Conservation (phyloP, 2,329 filamentous ascomycete species). For the Thermoascus crustaceus region DNA sequence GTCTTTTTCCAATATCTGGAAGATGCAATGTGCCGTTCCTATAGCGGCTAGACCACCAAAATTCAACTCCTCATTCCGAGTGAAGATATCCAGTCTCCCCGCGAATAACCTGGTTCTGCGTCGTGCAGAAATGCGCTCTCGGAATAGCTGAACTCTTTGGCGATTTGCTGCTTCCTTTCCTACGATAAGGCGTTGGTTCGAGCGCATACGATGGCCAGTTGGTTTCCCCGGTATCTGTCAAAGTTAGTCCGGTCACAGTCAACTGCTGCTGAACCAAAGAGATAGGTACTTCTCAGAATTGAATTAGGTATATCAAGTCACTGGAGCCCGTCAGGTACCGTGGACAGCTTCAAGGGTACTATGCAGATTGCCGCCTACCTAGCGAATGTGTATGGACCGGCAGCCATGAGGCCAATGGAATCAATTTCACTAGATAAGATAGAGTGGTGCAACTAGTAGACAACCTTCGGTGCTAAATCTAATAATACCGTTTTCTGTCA, state of each 20-base stretch:
- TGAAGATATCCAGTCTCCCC: slow-evolving; percentile 55
- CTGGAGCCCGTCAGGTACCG: not conserved
- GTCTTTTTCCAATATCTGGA: slow-evolving; percentile 16
- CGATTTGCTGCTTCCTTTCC: slow-evolving; percentile 50
- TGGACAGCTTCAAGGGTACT: not conserved
- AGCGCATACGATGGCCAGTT: slow-evolving; percentile 52
- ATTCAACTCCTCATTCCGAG: slow-evolving; percentile 45
- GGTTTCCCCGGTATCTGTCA: slow-evolving; percentile 43
- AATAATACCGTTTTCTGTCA: too few relatives aligned
- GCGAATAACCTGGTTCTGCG: slow-evolving; percentile 21
- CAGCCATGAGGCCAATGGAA: slow-evolving; percentile 9
- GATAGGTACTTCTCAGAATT: slow-evolving; percentile 1
- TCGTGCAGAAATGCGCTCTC: slow-evolving; percentile 57
- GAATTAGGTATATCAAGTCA: not conserved
- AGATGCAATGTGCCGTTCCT: slow-evolving; percentile 47
- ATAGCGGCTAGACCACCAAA: slow-evolving; percentile 58
- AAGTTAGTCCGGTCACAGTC: not conserved
- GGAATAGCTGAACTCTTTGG: slow-evolving; percentile 56
- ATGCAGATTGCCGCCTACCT: slow-evolving; percentile 2
- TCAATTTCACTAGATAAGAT: not conserved
- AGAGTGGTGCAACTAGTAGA: too few relatives aligned
- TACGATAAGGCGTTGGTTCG: slow-evolving; percentile 40
- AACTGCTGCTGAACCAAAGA: not conserved
- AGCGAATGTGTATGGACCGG: slow-evolving; percentile 15
- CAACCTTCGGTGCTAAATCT: too few relatives aligned